Base-by-base conservation (phyloP, 2,329 filamentous ascomycete genomes). In the Arachnomyces sp. region DNA sequence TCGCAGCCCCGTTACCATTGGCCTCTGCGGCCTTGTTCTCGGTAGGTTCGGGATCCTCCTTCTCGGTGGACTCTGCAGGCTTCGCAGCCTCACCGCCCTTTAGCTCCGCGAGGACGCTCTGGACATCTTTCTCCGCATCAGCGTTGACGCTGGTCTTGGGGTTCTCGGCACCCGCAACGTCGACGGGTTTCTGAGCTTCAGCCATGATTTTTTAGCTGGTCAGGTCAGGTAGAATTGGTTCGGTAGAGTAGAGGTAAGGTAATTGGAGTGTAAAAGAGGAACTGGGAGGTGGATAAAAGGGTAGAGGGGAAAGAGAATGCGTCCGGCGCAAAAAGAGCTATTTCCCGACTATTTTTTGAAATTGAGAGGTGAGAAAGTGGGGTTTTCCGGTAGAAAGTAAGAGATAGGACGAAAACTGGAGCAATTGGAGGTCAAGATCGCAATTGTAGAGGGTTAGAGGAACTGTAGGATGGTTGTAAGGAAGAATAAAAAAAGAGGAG, bases 71-170 rank as follows among this genome's bases (percentile, higher is more conserved):
- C 28, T 47, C 49, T 13, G 17, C 31, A 13, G 38, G 34, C 8
- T 38, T 28, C 5, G 36, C 4, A 7, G 36, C 32, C 6, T 46
- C 38, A 28, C 63, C 61, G 25, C 50, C 60, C 56, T 68, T 64
- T 49, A 69, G 52, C 52, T 70, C 65, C 14, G 64, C 64, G 32
- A 68, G 58, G 38, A 69, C 56, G 43, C 64, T 59, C 53, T 67
- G 58, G 11, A 68, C 65, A 53, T 70, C 66, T 54, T 67, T 60
- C 44, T 65, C 63, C n/a, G 66, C 63, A 34, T 63, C 60, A 16
- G 54, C 53, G 48, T 69, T 68, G 33, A 56, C 45, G 32, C 56
- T 55, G 31, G 51, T 43, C 31, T 69, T 68, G 33, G 56, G 45
- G 32, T 56, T 55, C 11, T 44, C 43, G 30, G 41, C 20, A 25